Percentiles rank a stretch among this genome's conserved stretches.
phyloP scores from a whole-genome alignment of 345 rosid genomes.

The Populus ilicifolia region DNA sequence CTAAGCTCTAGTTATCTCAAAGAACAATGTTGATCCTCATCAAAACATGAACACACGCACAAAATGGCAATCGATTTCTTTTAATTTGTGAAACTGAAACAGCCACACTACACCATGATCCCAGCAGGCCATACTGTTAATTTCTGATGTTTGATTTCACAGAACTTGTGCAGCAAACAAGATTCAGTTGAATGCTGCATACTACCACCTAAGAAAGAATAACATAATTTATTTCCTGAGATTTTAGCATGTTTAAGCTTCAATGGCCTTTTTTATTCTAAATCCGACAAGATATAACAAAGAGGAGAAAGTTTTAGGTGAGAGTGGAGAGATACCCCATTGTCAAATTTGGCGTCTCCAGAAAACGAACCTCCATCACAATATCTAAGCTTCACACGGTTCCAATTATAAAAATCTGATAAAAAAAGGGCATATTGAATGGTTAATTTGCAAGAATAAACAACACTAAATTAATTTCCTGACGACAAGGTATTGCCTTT shows the following conservation, averaged over 20 bases:
- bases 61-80: too few species aligned
- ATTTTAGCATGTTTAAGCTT: not conserved
- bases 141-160: not conserved
- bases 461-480: not conserved
- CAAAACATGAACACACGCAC: too few species aligned
- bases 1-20: too few species aligned
- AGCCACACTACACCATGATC: too few species aligned
- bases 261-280: not conserved
- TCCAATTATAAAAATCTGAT: constrained; percentile 97
- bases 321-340: constrained; percentile 55
- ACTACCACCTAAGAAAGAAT: not conserved
- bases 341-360: constrained; percentile 55
- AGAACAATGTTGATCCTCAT: too few species aligned
- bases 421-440: not conserved
- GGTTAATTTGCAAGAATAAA: not conserved
- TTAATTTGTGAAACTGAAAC: too few species aligned
- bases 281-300: not conserved
- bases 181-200: not conserved
- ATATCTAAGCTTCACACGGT: constrained; percentile 83
- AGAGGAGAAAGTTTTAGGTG: not conserved
- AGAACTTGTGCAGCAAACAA: not conserved
- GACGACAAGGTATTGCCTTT: too few species aligned
- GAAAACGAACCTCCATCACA: constrained; percentile 97
- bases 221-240: not conserved
- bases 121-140: too few species aligned